Base-by-base conservation (phyloP, 2,329 filamentous ascomycete species). In the Cladosporium oxysporum region DNA sequence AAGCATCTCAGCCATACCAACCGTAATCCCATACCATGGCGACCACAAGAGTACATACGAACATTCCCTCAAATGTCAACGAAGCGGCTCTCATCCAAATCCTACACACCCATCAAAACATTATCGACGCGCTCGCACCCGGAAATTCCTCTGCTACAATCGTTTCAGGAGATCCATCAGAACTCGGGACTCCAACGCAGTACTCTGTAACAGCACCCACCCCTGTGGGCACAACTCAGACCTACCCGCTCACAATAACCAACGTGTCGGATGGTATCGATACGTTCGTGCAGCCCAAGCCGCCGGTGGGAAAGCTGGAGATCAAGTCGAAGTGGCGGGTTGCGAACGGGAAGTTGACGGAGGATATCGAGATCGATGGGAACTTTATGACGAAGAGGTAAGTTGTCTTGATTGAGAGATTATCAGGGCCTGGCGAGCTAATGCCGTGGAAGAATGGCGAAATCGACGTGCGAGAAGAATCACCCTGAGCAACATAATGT, bases 311-410 rank as follows among this genome's bases (percentile, higher is more conserved):
- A 63, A 70, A 73, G 23, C 74, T 80, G 49, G 77, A 74, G 59
- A 79, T 80, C 61, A 71, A 74, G 5, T 76, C 76, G 21, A 75
- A 77, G 66, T 79, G 78, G 77, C 71, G 78, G 28, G 74, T 79
- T 2, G 64, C n/a, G 4, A 70, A 70, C 29, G 76, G 74, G 29
- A 63, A 70, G 65, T 65, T 79, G 41, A 71, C 68, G 28, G 78
- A 80, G 69, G 76, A 79, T 28, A 76, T 79, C 1, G 75, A 78
- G n/a, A 78, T 80, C 59, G 78, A 80, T 44, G 77, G 76, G 4
- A 79, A 80, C 62, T 78, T 79, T 44, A 74, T 79, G 73, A 78
- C 78, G 75, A 79, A 79, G 75, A 78, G 77, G 62, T 64, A 28
- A 31, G 37, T 58, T 58, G 35, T 26, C 50, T 28, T 23, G 14